Percentiles rank a stretch among this genome's conserved stretches.
Evolutionary conservation across 495 filamentous ascomycete species (phyloP).

Genomic region (Aspergillus avenaceus): DNA sequence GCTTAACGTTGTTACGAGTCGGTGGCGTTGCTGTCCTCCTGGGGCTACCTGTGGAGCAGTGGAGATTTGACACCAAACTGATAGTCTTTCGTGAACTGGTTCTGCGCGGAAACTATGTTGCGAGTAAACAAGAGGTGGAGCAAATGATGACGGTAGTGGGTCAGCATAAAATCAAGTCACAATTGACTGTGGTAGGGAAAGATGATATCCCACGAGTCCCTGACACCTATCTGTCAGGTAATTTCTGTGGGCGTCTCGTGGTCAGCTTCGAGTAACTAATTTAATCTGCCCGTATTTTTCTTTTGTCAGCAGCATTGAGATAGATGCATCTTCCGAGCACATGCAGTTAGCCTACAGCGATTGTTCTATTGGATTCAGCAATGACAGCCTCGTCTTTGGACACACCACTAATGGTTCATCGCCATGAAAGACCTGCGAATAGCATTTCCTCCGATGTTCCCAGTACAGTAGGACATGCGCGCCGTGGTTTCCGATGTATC

Average conservation of each 20-base stretch:
- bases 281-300: too few species aligned
- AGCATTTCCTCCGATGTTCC: too few species aligned
- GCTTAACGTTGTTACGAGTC: slow-evolving; percentile 1
- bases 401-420: too few species aligned
- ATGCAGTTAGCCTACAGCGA: too few species aligned
- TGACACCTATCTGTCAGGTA: neutral
- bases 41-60: slow-evolving; percentile 4
- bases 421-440: too few species aligned
- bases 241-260: slow-evolving; percentile 5
- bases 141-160: slow-evolving; percentile 7
- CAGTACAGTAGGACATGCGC: too few species aligned
- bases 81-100: slow-evolving; percentile 5
- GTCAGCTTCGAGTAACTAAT: neutral
- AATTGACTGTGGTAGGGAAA: slow-evolving; percentile 4
- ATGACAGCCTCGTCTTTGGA: too few species aligned
- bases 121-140: slow-evolving; percentile 2
- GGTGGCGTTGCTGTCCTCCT: slow-evolving; percentile 1
- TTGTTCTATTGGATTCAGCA: too few species aligned
- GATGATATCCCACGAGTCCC: neutral
- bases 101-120: slow-evolving; percentile 3
- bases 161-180: neutral
- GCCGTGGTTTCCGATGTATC: too few species aligned
- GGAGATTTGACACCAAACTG: slow-evolving; percentile 2
- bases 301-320: too few species aligned
- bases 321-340: too few species aligned